Base-by-base conservation (phyloP, 73 alveolate genomes). In the Paramecium caudatum region DNA sequence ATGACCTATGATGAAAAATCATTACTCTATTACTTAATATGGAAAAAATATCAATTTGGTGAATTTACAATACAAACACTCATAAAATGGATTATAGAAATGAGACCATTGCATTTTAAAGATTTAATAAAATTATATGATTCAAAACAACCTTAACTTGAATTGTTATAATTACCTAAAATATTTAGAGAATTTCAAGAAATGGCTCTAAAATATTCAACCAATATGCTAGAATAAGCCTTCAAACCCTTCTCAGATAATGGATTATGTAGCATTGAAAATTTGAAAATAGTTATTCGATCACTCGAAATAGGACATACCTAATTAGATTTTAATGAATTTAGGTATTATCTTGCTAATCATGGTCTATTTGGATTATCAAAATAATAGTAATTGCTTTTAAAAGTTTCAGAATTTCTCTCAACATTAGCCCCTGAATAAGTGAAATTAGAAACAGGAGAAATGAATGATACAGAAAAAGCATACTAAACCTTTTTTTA, bases 1-100 rank as follows among this genome's bases (percentile, higher is more conserved):
- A 19, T 74, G 62, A 74, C 88, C 0, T 41, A 74, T 74, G 88
- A 74, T 74, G 88, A 74, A 74, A 8, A 16, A 2, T 19, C 27
- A 0, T 47, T 74, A 4, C 15, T 74, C 0, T 74, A 74, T 74
- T 74, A 43, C 10, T 74, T 74, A 8, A 74, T 74, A 9, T 74
- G 88, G 88, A 74, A 74, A 19, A 37, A 41, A 74, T 15, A 74
- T 15, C 36, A 74, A 21, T 74, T 74, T 41, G 69, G 62, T 2
- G 62, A 74, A 74, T 74, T 41, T 46, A 74, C 17, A 9, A 30
- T 74, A 36, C 3, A 36, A 13, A 37, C 69, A 0, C 43, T 74
- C 17, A 41, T 74, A 7, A 45, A 74, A 12, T 74, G 68, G 68
- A 74, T 74, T 2, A 74, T 74, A 27, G 88, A 74, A 19, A 36